Percentiles rank a stretch among this genome's conserved stretches.
Conservation (phyloP, 2,329 filamentous ascomycete genomes). For the Scopulariopsis brevicaulis region DNA sequence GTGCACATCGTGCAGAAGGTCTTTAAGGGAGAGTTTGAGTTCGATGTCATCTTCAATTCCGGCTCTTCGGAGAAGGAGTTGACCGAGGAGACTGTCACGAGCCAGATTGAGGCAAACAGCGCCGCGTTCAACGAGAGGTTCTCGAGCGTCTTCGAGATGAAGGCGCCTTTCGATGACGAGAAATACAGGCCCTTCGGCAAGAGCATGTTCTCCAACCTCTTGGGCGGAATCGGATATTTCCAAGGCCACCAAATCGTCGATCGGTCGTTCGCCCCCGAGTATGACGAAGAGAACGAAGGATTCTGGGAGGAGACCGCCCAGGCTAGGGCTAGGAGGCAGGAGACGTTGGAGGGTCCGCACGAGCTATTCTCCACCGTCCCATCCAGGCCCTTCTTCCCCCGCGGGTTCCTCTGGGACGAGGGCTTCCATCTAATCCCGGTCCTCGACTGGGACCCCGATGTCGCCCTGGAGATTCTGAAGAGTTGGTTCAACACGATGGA, state of each 20-base stretch:
- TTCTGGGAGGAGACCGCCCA: slow-evolving; percentile 90
- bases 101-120: slow-evolving; percentile 55
- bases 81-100: slow-evolving; percentile 52
- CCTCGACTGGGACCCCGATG: slow-evolving; percentile 86
- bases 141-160: slow-evolving; percentile 49
- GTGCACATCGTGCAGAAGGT: slow-evolving; percentile 83
- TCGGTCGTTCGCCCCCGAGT: slow-evolving; percentile 81
- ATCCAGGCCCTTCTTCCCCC: slow-evolving; percentile 88
- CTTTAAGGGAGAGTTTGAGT: slow-evolving; percentile 83
- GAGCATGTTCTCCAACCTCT: slow-evolving; percentile 85
- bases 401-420: slow-evolving; percentile 96
- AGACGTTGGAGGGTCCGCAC: slow-evolving; percentile 67
- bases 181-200: slow-evolving; percentile 73
- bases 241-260: slow-evolving; percentile 82
- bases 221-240: slow-evolving; percentile 94
- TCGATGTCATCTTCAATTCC: slow-evolving; percentile 85
- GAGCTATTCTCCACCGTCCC: slow-evolving; percentile 88
- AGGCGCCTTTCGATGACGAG: slow-evolving; percentile 62
- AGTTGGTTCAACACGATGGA: slow-evolving; percentile 97
- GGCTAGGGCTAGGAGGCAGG: slow-evolving; percentile 57
- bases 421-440: slow-evolving; percentile 91
- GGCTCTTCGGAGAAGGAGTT: slow-evolving; percentile 48
- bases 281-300: slow-evolving; percentile 87
- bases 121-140: slow-evolving; percentile 67
- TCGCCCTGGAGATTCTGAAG: slow-evolving; percentile 76